Evolutionary conservation across 1,284 basidiomycete genomes (phyloP), one percentile per base, ranked within the genome.

Genomic region (Lignosus rhinocerotis): DNA sequence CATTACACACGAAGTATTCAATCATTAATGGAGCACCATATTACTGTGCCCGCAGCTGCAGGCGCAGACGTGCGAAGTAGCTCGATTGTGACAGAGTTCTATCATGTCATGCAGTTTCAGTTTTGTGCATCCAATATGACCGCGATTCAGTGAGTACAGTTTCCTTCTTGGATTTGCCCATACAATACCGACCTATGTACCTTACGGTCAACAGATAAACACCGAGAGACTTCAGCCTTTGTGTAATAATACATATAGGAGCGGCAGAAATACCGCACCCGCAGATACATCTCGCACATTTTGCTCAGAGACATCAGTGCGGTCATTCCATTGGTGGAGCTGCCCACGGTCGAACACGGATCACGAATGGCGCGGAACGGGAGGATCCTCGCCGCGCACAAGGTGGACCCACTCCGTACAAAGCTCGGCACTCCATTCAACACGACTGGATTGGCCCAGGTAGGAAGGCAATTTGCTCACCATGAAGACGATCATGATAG

Each of bases 401-500:
- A 32, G 36, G 49, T 47, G 49, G 16, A 39, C 21, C 10, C 36
- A 44, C 17, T 45, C 49, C 55, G 43, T 42, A 46, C 38, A 34
- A 14, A 33, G 34, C 17, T 56, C 36, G 49, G 32, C 53, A 46
- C 33, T 19, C 42, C 25, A 43, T 51, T 31, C 55, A 51, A 41
- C 32, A 33, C 38, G 21, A 56, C 33, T 32, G 34, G 25, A 42
- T 47, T 31, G 36, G 31, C 42, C 42, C 42, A 43, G 44, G 44
- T 9, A 44, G 45, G 45, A 51, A 45, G 53, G 34, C 50, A 32
- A 21, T 55, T 33, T 25, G 16, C 31, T 33, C 38, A 45, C 49
- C 51, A 55, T 56, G 55, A 52, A 43, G 57, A 54, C 51, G 60
- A 62, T 62, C 57, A 56, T 62, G 47, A 62, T 17, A 19, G 8